Evolutionary conservation across 176 grass and related monocot genomes (phyloP).

Genomic region (Carex kokanica): DNA sequence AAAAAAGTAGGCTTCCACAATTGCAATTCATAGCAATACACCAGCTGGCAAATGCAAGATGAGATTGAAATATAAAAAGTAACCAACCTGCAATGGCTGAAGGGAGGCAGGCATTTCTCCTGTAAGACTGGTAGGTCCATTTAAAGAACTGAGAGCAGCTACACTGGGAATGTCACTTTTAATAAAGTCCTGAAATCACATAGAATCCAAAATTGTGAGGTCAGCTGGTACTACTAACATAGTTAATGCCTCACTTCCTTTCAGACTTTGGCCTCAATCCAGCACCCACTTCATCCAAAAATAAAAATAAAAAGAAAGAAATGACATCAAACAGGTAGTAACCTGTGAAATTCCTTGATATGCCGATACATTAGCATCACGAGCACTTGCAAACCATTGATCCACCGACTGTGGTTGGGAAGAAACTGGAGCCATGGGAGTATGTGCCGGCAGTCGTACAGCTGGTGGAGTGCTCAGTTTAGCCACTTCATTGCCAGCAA

Average conservation of each 20-base stretch:
- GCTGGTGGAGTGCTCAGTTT: neutral
- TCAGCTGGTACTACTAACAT: neutral
- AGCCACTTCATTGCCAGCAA: neutral
- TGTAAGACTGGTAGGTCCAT: neutral
- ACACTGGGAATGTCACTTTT: neutral
- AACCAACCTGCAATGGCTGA: slow-evolving; percentile 43
- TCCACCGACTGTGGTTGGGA: neutral
- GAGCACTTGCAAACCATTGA: slow-evolving; percentile 11
- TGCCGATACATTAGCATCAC: neutral
- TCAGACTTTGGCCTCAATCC: neutral
- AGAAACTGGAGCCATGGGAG: neutral
- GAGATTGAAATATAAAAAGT: neutral
- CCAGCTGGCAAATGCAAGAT: neutral
- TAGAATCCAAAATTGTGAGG: neutral
- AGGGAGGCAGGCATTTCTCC: slow-evolving; percentile 30
- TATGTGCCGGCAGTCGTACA: slow-evolving; percentile 5
- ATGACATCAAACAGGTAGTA: neutral
- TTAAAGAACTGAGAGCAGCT: neutral
- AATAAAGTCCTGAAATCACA: neutral
- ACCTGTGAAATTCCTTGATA: slow-evolving; percentile 28
- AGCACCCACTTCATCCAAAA: neutral
- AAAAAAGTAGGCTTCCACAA: neutral
- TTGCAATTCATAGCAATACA: neutral
- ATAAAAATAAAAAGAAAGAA: neutral
- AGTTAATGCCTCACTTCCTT: neutral